phyloP scores from a whole-genome alignment of 768 basidiomycete genomes.

The Leccinum barrowsii region DNA sequence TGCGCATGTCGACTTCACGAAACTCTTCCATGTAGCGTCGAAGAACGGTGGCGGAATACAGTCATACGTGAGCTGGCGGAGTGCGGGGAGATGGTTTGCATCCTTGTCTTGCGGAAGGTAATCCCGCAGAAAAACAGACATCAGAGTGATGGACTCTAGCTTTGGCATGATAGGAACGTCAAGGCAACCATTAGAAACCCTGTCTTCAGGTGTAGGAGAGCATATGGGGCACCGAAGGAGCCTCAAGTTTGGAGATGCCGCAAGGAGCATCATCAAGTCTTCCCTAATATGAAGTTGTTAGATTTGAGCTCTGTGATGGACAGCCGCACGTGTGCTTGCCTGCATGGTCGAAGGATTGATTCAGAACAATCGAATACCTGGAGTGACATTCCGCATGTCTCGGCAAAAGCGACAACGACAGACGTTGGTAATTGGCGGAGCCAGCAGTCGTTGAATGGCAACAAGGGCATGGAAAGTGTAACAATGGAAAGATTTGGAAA shows the following conservation, averaged over 20 bases:
- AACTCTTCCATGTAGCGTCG: constrained; percentile 27
- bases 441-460: constrained; percentile 25
- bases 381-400: constrained; percentile 26
- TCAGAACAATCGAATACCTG: constrained; percentile 30
- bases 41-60: constrained; percentile 30
- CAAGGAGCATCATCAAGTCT: constrained; percentile 28
- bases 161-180: constrained; percentile 28
- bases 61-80: constrained; percentile 30
- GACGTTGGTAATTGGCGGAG: constrained; percentile 23
- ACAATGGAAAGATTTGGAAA: constrained; percentile 25
- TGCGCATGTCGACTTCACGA: constrained; percentile 23
- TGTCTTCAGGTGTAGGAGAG: constrained; percentile 22
- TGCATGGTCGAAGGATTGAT: constrained; percentile 28
- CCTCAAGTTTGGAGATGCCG: constrained; percentile 24
- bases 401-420: constrained; percentile 19
- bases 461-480: constrained; percentile 27
- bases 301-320: not conserved
- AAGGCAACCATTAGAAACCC: constrained; percentile 13
- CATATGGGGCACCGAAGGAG: constrained; percentile 28
- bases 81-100: constrained; percentile 27
- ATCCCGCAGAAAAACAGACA: constrained; percentile 28
- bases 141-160: constrained; percentile 24
- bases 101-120: constrained; percentile 28
- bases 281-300: constrained; percentile 17
- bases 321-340: constrained; percentile 12